Percentiles rank a stretch among this genome's conserved stretches.
Evolutionary conservation across 495 filamentous ascomycete species (phyloP).

Genomic region (Xylaria grammica): DNA sequence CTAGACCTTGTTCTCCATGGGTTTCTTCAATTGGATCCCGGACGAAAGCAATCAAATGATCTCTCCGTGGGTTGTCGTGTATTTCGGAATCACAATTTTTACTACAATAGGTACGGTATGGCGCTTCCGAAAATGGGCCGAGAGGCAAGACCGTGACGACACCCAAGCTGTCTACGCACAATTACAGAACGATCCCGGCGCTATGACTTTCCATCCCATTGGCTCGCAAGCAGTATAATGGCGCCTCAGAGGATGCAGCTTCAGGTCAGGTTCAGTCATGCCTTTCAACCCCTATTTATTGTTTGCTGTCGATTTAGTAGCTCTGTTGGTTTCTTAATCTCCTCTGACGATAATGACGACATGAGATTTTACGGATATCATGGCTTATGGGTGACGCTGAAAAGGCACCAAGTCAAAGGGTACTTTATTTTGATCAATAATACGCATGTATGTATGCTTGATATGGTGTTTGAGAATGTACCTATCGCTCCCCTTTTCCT

Average conservation of each 20-base stretch:
- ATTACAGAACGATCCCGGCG: background rate
- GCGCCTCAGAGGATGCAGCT: background rate
- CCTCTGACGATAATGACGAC: background rate
- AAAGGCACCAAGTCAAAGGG: no score
- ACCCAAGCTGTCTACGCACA: background rate
- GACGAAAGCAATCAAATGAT: constrained; percentile 17
- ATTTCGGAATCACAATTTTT: constrained; percentile 10
- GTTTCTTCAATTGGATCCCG: constrained; percentile 23
- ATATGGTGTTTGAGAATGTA: no score
- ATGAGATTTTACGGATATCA: background rate
- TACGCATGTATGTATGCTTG: no score
- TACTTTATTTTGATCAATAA: no score
- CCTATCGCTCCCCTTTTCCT: no score
- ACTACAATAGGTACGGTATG: constrained; percentile 3
- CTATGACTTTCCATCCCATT: background rate
- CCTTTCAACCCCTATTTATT: background rate
- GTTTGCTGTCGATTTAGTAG: background rate
- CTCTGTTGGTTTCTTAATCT: background rate
- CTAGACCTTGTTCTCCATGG: constrained; percentile 26
- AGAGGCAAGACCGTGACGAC: background rate
- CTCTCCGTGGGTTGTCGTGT: constrained; percentile 21
- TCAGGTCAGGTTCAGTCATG: background rate
- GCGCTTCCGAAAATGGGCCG: constrained; percentile 2
- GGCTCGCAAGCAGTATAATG: background rate
- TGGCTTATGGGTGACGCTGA: background rate